Percentiles rank a stretch among this genome's conserved stretches.
Conservation (phyloP, 371 early-diverging fungal species). For the Rhizopus microsporus region DNA sequence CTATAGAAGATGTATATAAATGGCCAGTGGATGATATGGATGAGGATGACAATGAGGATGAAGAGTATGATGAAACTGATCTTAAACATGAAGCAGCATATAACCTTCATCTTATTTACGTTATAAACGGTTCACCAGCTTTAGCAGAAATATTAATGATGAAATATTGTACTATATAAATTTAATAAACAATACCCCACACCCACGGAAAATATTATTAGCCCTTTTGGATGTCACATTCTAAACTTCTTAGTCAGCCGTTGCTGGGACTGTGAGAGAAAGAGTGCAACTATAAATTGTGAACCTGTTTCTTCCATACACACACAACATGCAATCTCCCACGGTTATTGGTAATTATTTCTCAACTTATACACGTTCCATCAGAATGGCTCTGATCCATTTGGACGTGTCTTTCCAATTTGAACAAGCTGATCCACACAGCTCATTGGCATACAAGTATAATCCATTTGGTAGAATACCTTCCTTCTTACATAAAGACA, state of each 20-base stretch:
- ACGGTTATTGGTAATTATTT: constrained; percentile 33
- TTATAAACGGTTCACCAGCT: constrained; percentile 68
- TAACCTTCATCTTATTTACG: constrained; percentile 71
- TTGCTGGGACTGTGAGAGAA: too few species aligned
- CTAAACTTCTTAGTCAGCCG: too few species aligned
- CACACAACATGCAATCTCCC: background rate
- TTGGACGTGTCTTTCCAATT: constrained; percentile 25
- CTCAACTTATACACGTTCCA: constrained; percentile 41
- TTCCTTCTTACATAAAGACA: constrained; percentile 22
- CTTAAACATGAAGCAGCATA: constrained; percentile 75
- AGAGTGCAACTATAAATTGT: too few species aligned
- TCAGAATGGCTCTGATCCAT: constrained; percentile 36
- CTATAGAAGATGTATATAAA: constrained; percentile 31
- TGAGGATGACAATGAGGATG: constrained; percentile 28
- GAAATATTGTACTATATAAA: constrained; percentile 65
- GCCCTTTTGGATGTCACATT: too few species aligned
- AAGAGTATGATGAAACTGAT: constrained; percentile 52
- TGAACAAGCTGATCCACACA: constrained; percentile 22
- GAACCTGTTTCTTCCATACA: too few species aligned
- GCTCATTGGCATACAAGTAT: constrained; percentile 29
- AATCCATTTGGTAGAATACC: constrained; percentile 45
- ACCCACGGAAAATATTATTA: too few species aligned
- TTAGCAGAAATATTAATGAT: constrained; percentile 69
- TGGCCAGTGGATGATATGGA: constrained; percentile 24
- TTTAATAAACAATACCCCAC: background rate